Percentiles rank a stretch among this genome's conserved stretches.
Conservation (phyloP, 805 yeast species). For the Candida corydali region DNA sequence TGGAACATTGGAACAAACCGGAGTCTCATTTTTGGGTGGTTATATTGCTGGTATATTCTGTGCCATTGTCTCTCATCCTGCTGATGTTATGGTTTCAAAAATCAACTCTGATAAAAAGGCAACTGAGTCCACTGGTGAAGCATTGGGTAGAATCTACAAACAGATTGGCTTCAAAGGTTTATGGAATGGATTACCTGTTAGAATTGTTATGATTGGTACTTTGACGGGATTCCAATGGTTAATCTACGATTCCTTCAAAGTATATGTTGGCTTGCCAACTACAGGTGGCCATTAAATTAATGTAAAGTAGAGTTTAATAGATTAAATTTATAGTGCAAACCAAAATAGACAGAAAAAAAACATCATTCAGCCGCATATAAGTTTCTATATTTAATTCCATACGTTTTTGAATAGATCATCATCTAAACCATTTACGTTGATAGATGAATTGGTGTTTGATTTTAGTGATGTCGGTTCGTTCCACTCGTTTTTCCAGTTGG, state of each 20-base stretch:
- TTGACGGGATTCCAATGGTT: slow-evolving; percentile 97
- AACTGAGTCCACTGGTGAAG: slow-evolving; percentile 62
- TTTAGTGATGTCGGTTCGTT: slow-evolving; percentile 16
- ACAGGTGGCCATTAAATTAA: slow-evolving; percentile 53
- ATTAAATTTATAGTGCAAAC: neutral
- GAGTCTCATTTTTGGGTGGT: slow-evolving; percentile 93
- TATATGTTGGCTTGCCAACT: slow-evolving; percentile 91
- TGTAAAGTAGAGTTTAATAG: neutral
- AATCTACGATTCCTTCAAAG: slow-evolving; percentile 93
- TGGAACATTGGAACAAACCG: slow-evolving; percentile 76
- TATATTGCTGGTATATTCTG: slow-evolving; percentile 96
- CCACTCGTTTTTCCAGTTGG: slow-evolving; percentile 37
- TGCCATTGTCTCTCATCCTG: slow-evolving; percentile 95
- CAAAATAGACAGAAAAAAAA: neutral
- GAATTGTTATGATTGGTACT: slow-evolving; percentile 97
- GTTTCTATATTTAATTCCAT: slow-evolving; percentile 42
- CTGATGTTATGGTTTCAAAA: slow-evolving; percentile 97
- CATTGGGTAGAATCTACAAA: slow-evolving; percentile 69
- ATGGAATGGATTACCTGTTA: slow-evolving; percentile 92
- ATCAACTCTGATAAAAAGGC: slow-evolving; percentile 69
- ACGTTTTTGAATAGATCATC: slow-evolving; percentile 69
- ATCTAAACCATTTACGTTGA: slow-evolving; percentile 31
- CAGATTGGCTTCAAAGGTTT: slow-evolving; percentile 86
- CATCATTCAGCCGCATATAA: slow-evolving; percentile 29
- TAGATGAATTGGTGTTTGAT: slow-evolving; percentile 2